These are phyloP conservation scores for Boechera stricta DNA, from an alignment of 345 rosid species.

Conservation along the genomic window DNA sequence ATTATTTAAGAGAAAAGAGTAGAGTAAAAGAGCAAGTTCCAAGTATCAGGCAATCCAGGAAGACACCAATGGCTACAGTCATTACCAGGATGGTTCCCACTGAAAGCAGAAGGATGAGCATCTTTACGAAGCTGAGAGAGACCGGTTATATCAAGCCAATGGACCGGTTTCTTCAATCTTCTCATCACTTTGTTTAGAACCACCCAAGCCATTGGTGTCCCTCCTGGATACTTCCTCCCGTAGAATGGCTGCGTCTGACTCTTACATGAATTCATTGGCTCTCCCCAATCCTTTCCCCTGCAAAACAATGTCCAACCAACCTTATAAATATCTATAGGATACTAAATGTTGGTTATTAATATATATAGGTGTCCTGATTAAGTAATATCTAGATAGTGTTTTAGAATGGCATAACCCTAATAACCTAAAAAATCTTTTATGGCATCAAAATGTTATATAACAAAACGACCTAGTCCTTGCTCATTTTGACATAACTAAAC, in stretches of 20 bases:
- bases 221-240: conserved; percentile 75
- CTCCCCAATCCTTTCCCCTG: conserved; percentile 89
- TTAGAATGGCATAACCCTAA: no score
- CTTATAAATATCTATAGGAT: neutral
- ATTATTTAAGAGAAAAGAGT: conserved; percentile 49
- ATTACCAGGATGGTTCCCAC: conserved; percentile 50
- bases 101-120: conserved; percentile 72
- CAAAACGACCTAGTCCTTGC: neutral
- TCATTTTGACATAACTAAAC: neutral
- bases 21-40: conserved; percentile 76
- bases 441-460: no score
- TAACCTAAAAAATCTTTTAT: no score
- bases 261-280: conserved; percentile 63
- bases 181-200: conserved; percentile 72
- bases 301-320: neutral
- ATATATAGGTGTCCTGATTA: no score
- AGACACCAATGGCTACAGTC: conserved; percentile 99
- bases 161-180: conserved; percentile 74
- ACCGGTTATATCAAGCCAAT: conserved; percentile 68
- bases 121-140: conserved; percentile 73
- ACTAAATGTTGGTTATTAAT: no score
- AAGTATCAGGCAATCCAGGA: conserved; percentile 94
- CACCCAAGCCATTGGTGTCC: conserved; percentile 68
- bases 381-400: no score
- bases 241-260: conserved; percentile 68